Evolutionary conservation across 164 flowering plant species (phyloP).

Genomic region (Aristolochia contorta): DNA sequence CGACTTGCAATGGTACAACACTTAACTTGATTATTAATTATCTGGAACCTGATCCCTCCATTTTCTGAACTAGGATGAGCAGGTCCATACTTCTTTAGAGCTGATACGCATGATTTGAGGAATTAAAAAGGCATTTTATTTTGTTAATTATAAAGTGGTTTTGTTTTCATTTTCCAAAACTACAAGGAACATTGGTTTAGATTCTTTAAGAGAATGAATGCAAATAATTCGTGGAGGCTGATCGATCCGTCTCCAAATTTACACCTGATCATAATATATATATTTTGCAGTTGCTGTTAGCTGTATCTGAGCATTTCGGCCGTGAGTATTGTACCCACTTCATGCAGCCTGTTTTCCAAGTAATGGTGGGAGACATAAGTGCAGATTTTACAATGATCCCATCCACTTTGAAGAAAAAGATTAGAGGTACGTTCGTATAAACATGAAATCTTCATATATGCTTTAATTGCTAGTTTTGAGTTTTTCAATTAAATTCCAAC

Average conservation of each 20-base stretch:
- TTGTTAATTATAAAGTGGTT: no score
- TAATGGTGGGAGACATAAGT: conserved; percentile 72
- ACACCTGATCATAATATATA: conserved; percentile 7
- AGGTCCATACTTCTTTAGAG: no score
- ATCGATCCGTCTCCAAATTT: no score
- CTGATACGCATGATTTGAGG: no score
- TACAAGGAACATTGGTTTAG: no score
- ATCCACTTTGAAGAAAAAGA: conserved; percentile 37
- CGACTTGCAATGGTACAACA: conserved; percentile 64
- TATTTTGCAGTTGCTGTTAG: conserved; percentile 80
- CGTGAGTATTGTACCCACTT: conserved; percentile 64
- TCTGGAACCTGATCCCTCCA: neutral
- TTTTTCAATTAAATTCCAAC: neutral
- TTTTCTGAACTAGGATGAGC: neutral
- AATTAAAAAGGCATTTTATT: no score
- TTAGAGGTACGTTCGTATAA: no score
- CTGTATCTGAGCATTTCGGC: conserved; percentile 59
- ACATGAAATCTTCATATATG: no score
- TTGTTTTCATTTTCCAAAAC: no score
- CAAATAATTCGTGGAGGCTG: no score
- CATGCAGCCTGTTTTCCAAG: conserved; percentile 78
- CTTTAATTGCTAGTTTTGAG: neutral
- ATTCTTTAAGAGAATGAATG: no score
- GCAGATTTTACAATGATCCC: conserved; percentile 60
- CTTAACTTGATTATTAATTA: neutral